Evolutionary conservation across 2,329 filamentous ascomycete genomes (phyloP).

Genomic region (Elsinoe batatas): DNA sequence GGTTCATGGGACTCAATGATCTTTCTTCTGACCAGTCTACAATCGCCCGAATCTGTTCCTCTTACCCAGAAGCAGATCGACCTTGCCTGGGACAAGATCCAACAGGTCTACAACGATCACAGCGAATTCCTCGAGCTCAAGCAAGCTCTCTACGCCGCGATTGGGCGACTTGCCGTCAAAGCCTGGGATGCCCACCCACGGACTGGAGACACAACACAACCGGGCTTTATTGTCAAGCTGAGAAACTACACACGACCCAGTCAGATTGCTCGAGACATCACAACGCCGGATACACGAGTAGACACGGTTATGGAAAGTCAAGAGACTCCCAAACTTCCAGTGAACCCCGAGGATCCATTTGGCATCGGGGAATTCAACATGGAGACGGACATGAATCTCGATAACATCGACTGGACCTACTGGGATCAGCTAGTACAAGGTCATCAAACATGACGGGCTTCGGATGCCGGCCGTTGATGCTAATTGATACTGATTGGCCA

Average conservation of each 20-base stretch:
- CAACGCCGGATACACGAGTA: neutral
- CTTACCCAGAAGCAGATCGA: constrained; percentile 22
- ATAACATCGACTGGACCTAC: constrained; percentile 19
- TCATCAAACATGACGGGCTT: neutral
- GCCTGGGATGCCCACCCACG: constrained; percentile 32
- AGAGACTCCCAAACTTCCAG: neutral
- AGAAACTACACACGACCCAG: neutral
- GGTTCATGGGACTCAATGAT: constrained; percentile 35
- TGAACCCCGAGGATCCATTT: neutral
- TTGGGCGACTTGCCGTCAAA: constrained; percentile 35
- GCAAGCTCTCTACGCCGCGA: constrained; percentile 33
- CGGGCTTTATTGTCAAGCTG: constrained; percentile 16
- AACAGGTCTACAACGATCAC: constrained; percentile 35
- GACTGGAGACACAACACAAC: constrained; percentile 12
- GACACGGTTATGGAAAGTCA: neutral
- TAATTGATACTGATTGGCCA: neutral
- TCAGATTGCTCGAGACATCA: neutral
- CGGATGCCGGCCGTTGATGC: neutral
- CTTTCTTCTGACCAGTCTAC: constrained; percentile 28
- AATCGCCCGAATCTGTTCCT: constrained; percentile 15
- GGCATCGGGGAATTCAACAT: neutral
- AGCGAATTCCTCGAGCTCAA: constrained; percentile 30
- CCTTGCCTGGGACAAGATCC: constrained; percentile 38
- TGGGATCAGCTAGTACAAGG: constrained; percentile 20
- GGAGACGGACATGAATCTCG: constrained; percentile 16